Evolutionary conservation across 768 basidiomycete genomes (phyloP), one percentile per base, ranked within the genome.

Genomic region (Collybia nuda): DNA sequence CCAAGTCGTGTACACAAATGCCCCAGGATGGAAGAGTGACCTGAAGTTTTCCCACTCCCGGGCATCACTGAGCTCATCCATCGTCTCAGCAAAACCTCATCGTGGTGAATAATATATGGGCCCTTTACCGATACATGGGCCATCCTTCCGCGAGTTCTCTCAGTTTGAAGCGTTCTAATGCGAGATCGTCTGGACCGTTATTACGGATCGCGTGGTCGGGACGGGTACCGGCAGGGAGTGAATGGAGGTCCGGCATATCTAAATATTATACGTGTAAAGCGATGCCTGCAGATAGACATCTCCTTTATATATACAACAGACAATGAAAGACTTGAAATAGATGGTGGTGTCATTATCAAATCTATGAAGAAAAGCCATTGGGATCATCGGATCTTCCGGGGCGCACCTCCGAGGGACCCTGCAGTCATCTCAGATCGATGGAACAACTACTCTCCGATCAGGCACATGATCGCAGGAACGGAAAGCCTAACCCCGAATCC

Each of bases 31-130:
- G 47, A 61, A 61, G 46, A 61, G 23, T 12, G 59, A 61, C 12
- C 57, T 52, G 45, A 61, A 61, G 24, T 58, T 61, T 17, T 58
- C 56, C 59, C 59, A 61, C 46, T 61, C 59, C 5, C 59, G 59
- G 2, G 54, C 47, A 37, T 61, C 59, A 18, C 59, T 61, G 18
- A 5, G 15, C 21, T 9, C 12, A 41, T 14, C 9, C 5, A 11
- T 41, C 14, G n/a, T 26, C 1, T 41, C 2, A 32, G 32, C 3
- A 14, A n/a, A 26, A 26, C 24, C 7, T 4, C 3, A 26, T 26
- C 24, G 9, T 32, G 6, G 3, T 32, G 32, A 11, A 41, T 19
- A 19, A 41, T 22, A 17, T 26, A 11, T 41, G 19, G 40, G 39
- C 1, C 9, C 12, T 52, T 18, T 12, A 61, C 59, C 59, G 46